Evolutionary conservation across 257 asterid species (phyloP), one percentile per base, ranked within the genome.

Genomic region (Paraleonurus japonicus): DNA sequence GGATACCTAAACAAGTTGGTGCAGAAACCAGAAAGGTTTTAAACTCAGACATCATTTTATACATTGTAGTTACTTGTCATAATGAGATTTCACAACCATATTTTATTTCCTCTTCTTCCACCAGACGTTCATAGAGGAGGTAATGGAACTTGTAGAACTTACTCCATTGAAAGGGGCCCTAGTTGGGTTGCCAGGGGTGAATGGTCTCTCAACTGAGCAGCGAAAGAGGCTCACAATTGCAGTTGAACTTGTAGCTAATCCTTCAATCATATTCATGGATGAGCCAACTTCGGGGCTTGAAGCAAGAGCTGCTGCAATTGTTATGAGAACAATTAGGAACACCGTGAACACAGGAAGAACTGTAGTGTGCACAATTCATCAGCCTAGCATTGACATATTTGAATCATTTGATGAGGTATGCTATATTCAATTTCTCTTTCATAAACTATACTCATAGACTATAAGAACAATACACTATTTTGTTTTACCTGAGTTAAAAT

Each of bases 331-430:
- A 13, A 83, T 87, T 10, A 76, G 93, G 65, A 87, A 85, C 67
- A 83, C 87, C 0, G 89, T 87, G 13, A 75, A 87, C 82, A 85
- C 90, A 4, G 92, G 90, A 48, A 64, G 90, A 75, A 87, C 87
- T 2, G 89, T 85, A 1, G 89, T 85, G 17, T 87, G 90, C 86
- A 87, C 93, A 39, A 85, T 87, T 72, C 90, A 87, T 75, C 89
- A 80, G 75, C 93, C 93, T 22, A 85, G 89, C 83, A 87, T 85
- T 0, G 86, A 87, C 76, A 87, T 87, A 47, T 87, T 87, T 67
- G 93, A 87, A 80, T 82, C 86, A 41, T 87, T 87, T 33, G 86
- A 87, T 22, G 90, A 87, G 87, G 90, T 83, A 39, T 15, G 2
- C 39, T 35, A 35, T 3, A 19, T 51, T 15, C 12, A 39, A n/a